Base-by-base conservation (phyloP, 805 yeast species). In the Vanderwaltozyma polyspora region DNA sequence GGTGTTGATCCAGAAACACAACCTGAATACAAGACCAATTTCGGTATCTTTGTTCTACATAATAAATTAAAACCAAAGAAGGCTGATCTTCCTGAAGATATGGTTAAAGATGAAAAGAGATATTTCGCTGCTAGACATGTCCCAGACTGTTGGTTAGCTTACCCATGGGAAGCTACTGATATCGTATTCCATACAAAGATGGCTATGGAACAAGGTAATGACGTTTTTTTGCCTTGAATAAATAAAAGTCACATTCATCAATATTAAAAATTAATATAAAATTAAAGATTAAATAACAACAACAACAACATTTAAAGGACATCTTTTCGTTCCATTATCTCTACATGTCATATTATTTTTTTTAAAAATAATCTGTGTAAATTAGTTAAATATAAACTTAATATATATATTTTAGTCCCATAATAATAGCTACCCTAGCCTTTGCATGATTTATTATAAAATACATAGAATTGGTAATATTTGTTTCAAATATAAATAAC, bases 131-230 rank as follows among this genome's bases (percentile, higher is more conserved):
- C 85, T 14, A 72, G 79, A 60, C 65, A 72, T 26, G 82, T 80
- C 29, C 86, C 81, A 24, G 91, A 82, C 51, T 67, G 67, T 38
- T 81, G 93, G 93, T 80, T 78, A 44, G 87, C 91, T 16, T 81
- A 81, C 50, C 93, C 93, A 30, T 81, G 93, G 93, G 91, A 81
- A 55, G 70, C 80, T 14, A 68, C 70, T 37, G 87, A 81, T 55
- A 80, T 81, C 49, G 85, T 77, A 17, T 64, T 62, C 55, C 91
- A 81, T 47, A 79, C 82, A 25, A 66, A 69, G 57, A 74, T 62
- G 64, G 87, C 89, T 27, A 66, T 75, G 42, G 72, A 70, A 48
- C 91, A 81, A 61, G 87, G 80, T 19, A 79, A 80, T 48, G 87
- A 81, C 50, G 62, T 66, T 10, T 63, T 59, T 44, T 38, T 62